Base-by-base conservation (phyloP, 2,329 filamentous ascomycete species). In the Niveomyces coronatus region DNA sequence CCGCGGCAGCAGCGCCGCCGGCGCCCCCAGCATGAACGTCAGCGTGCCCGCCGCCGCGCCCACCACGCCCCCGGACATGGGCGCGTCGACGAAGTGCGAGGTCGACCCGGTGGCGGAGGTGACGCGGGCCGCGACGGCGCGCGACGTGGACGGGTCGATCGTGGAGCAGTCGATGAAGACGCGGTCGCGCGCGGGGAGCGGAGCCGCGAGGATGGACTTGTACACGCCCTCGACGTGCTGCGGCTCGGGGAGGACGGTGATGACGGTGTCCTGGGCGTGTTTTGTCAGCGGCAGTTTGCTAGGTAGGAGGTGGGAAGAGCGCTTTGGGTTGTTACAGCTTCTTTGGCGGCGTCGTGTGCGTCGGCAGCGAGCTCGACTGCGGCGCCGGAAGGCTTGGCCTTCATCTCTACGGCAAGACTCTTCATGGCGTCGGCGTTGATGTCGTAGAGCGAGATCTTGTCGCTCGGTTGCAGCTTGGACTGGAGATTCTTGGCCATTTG, bases 81-180 rank as follows among this genome's bases (percentile, higher is more conserved):
- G 91, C 3, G 91, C 89, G 56, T 98, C 91, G 42, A 95, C 79
- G 53, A 96, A 95, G 37, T 70, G 95, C 79, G 53, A 96, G 95
- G 37, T 70, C 71, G 37, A 85, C 85, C 54, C 82, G 74, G 2
- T 74, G 68, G 76, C 76, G 5, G 73, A 72, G 41, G 60, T 44
- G 2, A 93, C 79, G 17, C 72, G 70, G 44, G 77, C 68, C 16
- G 87, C 86, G 5, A 96, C 81, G 47, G 78, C 72, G 27, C 76
- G 76, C 1, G 88, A 95, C 3, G 87, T 85, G 22, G 78, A 77
- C 0, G 88, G 87, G 60, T 96, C 91, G 54, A 98, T 96, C 13
- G 91, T 98, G 4, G 89, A 96, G 60, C 84, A 89, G 60, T 98
- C 91, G 54, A 98, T 91, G 59, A 94, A 95, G 41, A 95, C 64